Base-by-base conservation (phyloP, 2,329 filamentous ascomycete genomes). In the Ophiocordyceps robertsii region DNA sequence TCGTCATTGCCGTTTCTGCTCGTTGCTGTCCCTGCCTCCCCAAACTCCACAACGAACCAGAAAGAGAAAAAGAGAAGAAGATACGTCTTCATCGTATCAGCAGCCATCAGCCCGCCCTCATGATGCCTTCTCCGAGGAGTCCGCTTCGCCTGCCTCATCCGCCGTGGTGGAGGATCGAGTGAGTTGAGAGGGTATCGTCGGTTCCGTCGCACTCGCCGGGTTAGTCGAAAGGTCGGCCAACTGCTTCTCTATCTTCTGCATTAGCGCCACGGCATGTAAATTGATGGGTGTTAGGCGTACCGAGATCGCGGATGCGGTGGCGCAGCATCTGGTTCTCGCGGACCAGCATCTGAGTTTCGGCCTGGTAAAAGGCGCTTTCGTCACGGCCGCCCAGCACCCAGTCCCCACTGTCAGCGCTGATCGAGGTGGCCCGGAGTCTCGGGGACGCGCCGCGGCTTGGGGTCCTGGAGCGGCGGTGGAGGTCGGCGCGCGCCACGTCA, bases 261-360 rank as follows among this genome's bases (percentile, higher is more conserved):
- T 42, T 3, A 38, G 8, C 39, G 6, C 10, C 3, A n/a, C 1
- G 2, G 7, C 13, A 5, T 14, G 19, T n/a, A 8, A n/a, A n/a
- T 38, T 17, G 9, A 13, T 21, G 10, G 9, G 11, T 14, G 2
- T 8, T 7, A 13, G n/a, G 41, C 68, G 51, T 63, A 83, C 82
- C 82, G 13, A 88, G 64, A 53, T 88, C 83, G 31, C 80, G 71
- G 45, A 88, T 84, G 39, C 84, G 72, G 56, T 80, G 72, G 47
- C 81, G 78, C 41, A 90, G 65, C 84, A 90, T 88, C 61, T 89
- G 84, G 51, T 89, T 90, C 64, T 89, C 84, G 24, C 84, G 70
- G 19, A 79, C 73, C 52, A 90, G 62, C 63, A 77, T 87, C 61
- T 86, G 82, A 1, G 83, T 86, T 62, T 90, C 84, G 5, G 84